Percentiles rank a stretch among this genome's conserved stretches.
Evolutionary conservation across 1,284 basidiomycete genomes (phyloP).

Genomic region (Rhodotorula glutinis): DNA sequence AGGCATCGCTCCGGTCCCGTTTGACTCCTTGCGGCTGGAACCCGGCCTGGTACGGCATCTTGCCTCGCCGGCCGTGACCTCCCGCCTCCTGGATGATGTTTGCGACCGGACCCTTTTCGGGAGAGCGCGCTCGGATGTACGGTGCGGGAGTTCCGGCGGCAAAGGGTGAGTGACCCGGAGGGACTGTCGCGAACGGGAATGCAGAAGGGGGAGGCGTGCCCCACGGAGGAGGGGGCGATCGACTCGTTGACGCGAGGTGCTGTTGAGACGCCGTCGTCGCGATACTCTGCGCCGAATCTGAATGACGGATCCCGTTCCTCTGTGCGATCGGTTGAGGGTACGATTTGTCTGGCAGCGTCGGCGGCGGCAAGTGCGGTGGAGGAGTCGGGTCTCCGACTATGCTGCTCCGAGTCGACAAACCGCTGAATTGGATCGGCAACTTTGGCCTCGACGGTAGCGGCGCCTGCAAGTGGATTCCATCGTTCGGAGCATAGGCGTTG

Average conservation of each 20-base stretch:
- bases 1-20: constrained; percentile 32
- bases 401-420: not conserved
- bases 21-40: constrained; percentile 39
- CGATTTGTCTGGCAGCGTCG: no score
- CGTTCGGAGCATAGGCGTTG: no score
- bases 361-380: not conserved
- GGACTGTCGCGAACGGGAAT: constrained; percentile 22
- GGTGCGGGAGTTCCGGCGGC: constrained; percentile 1
- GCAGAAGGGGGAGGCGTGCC: constrained; percentile 6
- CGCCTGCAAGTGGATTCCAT: not conserved
- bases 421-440: constrained; percentile 10
- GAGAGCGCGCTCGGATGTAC: not conserved
- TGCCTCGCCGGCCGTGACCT: not conserved
- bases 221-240: not conserved
- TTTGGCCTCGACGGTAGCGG: constrained; percentile 6
- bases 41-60: constrained; percentile 25
- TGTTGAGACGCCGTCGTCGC: not conserved
- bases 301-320: not conserved
- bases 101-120: not conserved
- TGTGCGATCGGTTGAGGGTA: no score
- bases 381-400: not conserved
- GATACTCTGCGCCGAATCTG: constrained; percentile 1
- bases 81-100: not conserved
- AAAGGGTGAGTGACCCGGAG: constrained; percentile 21
- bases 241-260: not conserved